Conservation (phyloP, 176 grass and related monocot species). For the Lolium rigidum region DNA sequence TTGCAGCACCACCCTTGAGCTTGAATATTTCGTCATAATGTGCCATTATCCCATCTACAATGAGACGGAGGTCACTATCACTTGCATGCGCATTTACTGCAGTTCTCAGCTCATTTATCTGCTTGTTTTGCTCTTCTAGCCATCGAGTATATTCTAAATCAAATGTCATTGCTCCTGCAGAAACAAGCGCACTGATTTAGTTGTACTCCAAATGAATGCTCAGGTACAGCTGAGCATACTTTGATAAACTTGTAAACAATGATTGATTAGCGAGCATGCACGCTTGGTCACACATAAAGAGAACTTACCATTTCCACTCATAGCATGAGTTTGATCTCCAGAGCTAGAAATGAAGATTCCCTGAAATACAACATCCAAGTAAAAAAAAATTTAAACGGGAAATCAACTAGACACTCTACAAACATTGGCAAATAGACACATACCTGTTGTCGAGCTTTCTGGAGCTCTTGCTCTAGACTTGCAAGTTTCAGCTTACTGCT, state of each 20-base stretch:
- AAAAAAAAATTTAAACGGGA: slow-evolving; percentile 37
- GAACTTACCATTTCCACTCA: slow-evolving; percentile 77
- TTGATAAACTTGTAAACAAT: slow-evolving; percentile 18
- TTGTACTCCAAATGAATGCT: slow-evolving; percentile 9
- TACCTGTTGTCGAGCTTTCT: slow-evolving; percentile 91
- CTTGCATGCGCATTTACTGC: slow-evolving; percentile 95
- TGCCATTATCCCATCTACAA: slow-evolving; percentile 79
- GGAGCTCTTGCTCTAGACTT: slow-evolving; percentile 91
- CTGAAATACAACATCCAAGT: slow-evolving; percentile 51
- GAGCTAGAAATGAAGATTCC: slow-evolving; percentile 96
- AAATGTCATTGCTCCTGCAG: slow-evolving; percentile 83
- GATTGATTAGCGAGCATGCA: slow-evolving; percentile 11
- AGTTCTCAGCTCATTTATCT: slow-evolving; percentile 90
- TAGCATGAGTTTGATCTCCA: slow-evolving; percentile 81
- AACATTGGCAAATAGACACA: slow-evolving; percentile 26
- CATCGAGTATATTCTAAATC: slow-evolving; percentile 90
- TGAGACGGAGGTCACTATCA: slow-evolving; percentile 77
- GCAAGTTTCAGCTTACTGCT: slow-evolving; percentile 93
- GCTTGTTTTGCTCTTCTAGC: slow-evolving; percentile 91
- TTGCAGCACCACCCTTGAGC: slow-evolving; percentile 79
- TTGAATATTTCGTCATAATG: slow-evolving; percentile 97
- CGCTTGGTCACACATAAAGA: background rate
- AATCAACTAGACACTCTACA: background rate
- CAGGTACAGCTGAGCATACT: background rate
- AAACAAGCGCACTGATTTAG: slow-evolving; percentile 25